Conservation (phyloP, 208 protist species). For the Crithidia fasciculata region DNA sequence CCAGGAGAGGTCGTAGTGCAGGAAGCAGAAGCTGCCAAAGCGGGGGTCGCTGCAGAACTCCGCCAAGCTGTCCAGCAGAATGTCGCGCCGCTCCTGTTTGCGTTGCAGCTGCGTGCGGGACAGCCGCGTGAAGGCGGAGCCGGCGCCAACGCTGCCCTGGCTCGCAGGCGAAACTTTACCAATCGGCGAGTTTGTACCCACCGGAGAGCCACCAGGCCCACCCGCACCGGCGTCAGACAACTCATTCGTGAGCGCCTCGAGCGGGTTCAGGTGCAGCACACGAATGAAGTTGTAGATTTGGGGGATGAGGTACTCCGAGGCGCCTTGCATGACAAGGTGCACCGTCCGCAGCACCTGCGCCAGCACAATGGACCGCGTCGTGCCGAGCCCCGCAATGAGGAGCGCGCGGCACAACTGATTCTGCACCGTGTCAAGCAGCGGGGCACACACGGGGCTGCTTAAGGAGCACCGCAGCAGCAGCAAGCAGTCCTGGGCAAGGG, state of each 20-base stretch:
- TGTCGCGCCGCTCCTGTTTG: constrained; percentile 72
- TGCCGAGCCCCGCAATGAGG: constrained; percentile 66
- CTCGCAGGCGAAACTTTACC: constrained; percentile 8
- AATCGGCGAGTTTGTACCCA: background rate
- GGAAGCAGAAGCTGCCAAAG: constrained; percentile 83
- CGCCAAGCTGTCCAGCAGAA: constrained; percentile 88
- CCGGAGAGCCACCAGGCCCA: constrained; percentile 8
- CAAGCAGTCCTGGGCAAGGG: constrained; percentile 68
- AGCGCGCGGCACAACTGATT: constrained; percentile 80
- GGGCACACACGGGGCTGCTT: constrained; percentile 8
- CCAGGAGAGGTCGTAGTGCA: constrained; percentile 89
- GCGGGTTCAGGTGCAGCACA: constrained; percentile 79
- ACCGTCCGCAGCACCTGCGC: constrained; percentile 84
- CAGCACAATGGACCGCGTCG: constrained; percentile 77
- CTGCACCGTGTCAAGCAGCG: constrained; percentile 60
- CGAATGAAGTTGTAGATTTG: constrained; percentile 86
- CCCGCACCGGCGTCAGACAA: constrained; percentile 15
- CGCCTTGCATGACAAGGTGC: constrained; percentile 66
- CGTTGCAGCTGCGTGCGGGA: constrained; percentile 32
- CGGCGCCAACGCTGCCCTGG: constrained; percentile 10
- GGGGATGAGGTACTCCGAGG: constrained; percentile 60
- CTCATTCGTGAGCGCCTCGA: constrained; percentile 63
- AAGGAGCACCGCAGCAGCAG: constrained; percentile 44
- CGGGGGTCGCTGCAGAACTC: constrained; percentile 76
- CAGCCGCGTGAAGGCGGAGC: constrained; percentile 19